Conservation (phyloP, 495 filamentous ascomycete genomes). For the Tetracladium marchalianum region DNA sequence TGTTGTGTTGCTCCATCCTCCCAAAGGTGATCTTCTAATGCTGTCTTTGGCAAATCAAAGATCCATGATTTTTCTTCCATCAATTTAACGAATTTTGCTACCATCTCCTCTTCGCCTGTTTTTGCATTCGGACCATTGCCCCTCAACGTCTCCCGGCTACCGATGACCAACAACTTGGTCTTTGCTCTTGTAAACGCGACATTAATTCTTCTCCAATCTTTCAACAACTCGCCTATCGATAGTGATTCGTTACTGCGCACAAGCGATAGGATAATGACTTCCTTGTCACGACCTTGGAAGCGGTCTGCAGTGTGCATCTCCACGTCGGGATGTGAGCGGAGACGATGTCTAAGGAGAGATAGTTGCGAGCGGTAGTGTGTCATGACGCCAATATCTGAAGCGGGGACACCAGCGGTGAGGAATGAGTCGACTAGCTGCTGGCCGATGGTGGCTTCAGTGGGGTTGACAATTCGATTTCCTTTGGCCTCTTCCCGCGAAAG, state of each 20-base stretch:
- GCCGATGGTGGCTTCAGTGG: conserved; percentile 63
- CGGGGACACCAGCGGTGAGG: conserved; percentile 60
- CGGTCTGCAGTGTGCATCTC: conserved; percentile 96
- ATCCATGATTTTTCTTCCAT: conserved; percentile 69
- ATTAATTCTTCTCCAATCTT: conserved; percentile 89
- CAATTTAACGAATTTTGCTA: conserved; percentile 61
- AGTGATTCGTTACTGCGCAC: conserved; percentile 77
- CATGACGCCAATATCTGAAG: conserved; percentile 83
- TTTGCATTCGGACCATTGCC: conserved; percentile 21
- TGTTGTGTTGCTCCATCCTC: conserved; percentile 36
- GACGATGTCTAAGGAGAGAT: conserved; percentile 33
- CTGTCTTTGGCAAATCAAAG: conserved; percentile 53
- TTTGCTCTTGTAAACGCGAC: conserved; percentile 89
- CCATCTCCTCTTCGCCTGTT: conserved; percentile 58
- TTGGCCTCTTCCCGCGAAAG: conserved; percentile 56
- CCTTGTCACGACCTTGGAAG: conserved; percentile 94
- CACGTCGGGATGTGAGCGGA: conserved; percentile 38
- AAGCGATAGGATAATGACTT: conserved; percentile 73
- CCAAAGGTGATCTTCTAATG: conserved; percentile 59
- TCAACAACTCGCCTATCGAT: conserved; percentile 76
- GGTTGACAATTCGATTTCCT: conserved; percentile 80
- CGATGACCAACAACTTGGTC: conserved; percentile 80
- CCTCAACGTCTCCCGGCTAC: conserved; percentile 63
- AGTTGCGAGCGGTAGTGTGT: conserved; percentile 97
- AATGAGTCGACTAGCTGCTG: conserved; percentile 71